Percentiles rank a stretch among this genome's conserved stretches.
Evolutionary conservation across 83 land plant species (phyloP).

Genomic region (Larix sibirica): DNA sequence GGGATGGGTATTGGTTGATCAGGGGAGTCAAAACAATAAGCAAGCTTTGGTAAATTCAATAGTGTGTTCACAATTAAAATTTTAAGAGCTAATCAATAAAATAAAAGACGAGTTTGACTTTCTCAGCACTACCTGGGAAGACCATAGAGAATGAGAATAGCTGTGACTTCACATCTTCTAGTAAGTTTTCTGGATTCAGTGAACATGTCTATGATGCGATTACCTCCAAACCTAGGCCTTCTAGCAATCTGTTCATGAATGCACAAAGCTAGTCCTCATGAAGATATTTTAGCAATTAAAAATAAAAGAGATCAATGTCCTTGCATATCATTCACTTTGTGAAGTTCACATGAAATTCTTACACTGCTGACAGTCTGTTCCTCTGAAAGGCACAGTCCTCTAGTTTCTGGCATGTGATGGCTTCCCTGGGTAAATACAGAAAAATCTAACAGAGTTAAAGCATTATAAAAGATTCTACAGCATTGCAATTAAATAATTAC

Average conservation of each 20-base stretch:
- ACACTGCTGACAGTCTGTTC: conserved; percentile 95
- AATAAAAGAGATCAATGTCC: not conserved
- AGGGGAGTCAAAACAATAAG: not conserved
- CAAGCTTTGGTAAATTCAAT: conserved; percentile 2
- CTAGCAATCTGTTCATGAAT: conserved; percentile 49
- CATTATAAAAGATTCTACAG: not conserved
- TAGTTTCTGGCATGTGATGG: conserved; percentile 92
- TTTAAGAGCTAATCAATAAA: not conserved
- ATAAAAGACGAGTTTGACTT: not conserved
- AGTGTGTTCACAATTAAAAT: not conserved
- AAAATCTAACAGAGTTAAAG: not conserved
- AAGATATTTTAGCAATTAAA: not conserved
- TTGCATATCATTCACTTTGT: not conserved
- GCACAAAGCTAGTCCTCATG: not conserved
- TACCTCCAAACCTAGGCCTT: conserved; percentile 66
- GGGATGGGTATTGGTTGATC: not conserved
- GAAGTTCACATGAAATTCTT: conserved; percentile 24
- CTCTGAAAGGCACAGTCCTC: conserved; percentile 96
- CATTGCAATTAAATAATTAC: not conserved
- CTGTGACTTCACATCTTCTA: conserved; percentile 95
- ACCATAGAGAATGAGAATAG: conserved; percentile 93
- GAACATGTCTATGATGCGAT: conserved; percentile 58
- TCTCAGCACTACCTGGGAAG: conserved; percentile 71
- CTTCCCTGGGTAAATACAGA: conserved; percentile 59
- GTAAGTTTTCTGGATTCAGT: conserved; percentile 72